Conservation (phyloP, 2,329 filamentous ascomycete species). For the Fusarium sp. region DNA sequence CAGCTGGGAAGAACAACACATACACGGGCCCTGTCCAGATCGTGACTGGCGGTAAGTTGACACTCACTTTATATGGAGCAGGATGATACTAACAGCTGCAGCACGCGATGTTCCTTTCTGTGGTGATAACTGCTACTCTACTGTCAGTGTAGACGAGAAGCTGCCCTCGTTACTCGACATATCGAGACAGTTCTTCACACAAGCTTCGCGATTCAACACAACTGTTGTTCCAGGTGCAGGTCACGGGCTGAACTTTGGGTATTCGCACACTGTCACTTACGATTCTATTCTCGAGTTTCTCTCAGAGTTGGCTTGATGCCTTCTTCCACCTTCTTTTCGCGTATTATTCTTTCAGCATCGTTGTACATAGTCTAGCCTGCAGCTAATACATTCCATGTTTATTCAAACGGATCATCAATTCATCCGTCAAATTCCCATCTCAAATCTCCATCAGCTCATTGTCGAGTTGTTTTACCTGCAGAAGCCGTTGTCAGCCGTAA, state of each 20-base stretch:
- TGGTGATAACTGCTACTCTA: constrained; percentile 66
- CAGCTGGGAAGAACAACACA: constrained; percentile 45
- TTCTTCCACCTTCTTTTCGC: neutral
- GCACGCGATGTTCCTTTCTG: constrained; percentile 66
- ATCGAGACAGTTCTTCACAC: constrained; percentile 53
- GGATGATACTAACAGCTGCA: constrained; percentile 34
- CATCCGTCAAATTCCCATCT: neutral
- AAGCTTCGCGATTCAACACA: constrained; percentile 59
- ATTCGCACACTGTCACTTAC: constrained; percentile 47
- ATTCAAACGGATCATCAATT: neutral
- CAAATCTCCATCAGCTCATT: neutral
- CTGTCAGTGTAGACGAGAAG: constrained; percentile 47
- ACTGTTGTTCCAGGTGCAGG: constrained; percentile 63
- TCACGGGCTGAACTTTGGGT: constrained; percentile 61
- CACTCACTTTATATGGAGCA: neutral
- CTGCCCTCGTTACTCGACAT: constrained; percentile 55
- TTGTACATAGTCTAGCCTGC: neutral
- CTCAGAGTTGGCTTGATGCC: constrained; percentile 5
- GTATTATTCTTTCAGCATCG: neutral
- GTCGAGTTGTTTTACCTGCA: constrained; percentile 13
- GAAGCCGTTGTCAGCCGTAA: constrained; percentile 36
- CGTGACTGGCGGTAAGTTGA: constrained; percentile 61
- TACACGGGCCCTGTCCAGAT: constrained; percentile 66
- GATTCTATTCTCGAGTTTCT: constrained; percentile 52
- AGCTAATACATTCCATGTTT: neutral